Percentiles rank a stretch among this genome's conserved stretches.
Evolutionary conservation across 208 protist species (phyloP).

Genomic region (Leishmania aethiopica): DNA sequence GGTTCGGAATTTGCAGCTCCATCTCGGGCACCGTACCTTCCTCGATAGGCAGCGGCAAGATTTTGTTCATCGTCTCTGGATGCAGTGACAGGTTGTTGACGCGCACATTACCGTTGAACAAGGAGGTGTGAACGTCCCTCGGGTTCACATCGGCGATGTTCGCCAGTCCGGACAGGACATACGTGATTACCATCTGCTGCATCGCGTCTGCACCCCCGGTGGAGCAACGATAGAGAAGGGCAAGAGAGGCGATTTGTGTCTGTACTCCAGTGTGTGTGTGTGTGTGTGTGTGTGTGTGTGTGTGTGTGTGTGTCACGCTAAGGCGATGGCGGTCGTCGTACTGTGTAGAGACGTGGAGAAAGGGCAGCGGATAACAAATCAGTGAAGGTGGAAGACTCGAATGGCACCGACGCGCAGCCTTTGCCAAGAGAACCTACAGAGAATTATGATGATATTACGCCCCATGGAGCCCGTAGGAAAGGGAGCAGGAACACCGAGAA

Average conservation of each 20-base stretch:
- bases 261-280: conserved; percentile 1
- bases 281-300: conserved; percentile 11
- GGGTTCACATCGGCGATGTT: conserved; percentile 78
- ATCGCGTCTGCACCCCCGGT: conserved; percentile 26
- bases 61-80: conserved; percentile 51
- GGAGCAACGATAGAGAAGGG: background rate
- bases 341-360: background rate
- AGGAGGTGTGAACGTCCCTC: conserved; percentile 63
- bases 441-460: background rate
- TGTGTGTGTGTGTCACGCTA: background rate
- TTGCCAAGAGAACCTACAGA: background rate
- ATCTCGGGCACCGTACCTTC: conserved; percentile 50
- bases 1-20: conserved; percentile 70
- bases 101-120: conserved; percentile 48
- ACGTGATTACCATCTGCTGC: conserved; percentile 75
- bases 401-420: background rate
- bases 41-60: conserved; percentile 67
- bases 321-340: background rate
- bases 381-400: background rate
- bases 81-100: conserved; percentile 61
- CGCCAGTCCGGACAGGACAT: conserved; percentile 58
- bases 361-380: background rate
- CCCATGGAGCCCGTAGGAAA: background rate
- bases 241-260: no score
- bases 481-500: background rate